Base-by-base conservation (phyloP, 805 yeast species). In the Wickerhamomyces chaumierensis region DNA sequence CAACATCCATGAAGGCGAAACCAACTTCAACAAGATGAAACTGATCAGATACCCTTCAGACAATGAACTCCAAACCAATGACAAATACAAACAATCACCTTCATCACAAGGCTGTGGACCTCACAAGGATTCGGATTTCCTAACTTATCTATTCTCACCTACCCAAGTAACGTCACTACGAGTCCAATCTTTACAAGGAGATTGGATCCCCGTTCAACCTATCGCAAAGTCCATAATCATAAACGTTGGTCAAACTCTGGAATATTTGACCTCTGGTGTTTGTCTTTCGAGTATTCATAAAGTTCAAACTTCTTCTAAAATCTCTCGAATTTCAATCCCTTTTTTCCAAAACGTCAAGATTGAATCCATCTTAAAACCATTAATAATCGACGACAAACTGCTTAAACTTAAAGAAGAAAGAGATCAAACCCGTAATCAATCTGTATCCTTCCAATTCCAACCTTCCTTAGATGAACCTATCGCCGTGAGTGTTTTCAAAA, bases 111-210 rank as follows among this genome's bases (percentile, higher is more conserved):
- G 53, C 15, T 59, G 52, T 17, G 51, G 54, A 7, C 56, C 81
- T 3, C 86, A 79, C 49, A 66, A 81, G 41, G 87, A 80, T 48
- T 71, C 78, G 3, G 81, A 75, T 39, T 62, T 78, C 48, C 49
- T 78, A 21, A 77, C 83, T 0, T 73, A 65, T 50, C 73, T 78
- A 12, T 71, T 66, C 46, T 82, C 78, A 48, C 81, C 75, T 11
- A 60, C 71, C 1, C 59, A 55, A 14, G 73, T 68, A 40, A 55
- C 51, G 3, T 63, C 69, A 7, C 52, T 70, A 25, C 71, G 68
- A 43, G 73, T 68, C 12, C 70, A 69, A 43, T 65, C 63, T 40
- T 66, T 63, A 51, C 55, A 60, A 36, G 74, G 75, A 5, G 48
- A 66, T 11, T 70, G 74, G 74, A 50, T 67, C 16, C 55, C 63